Evolutionary conservation across 1,284 basidiomycete genomes (phyloP), one percentile per base, ranked within the genome.

Genomic region (Athelia sp.): DNA sequence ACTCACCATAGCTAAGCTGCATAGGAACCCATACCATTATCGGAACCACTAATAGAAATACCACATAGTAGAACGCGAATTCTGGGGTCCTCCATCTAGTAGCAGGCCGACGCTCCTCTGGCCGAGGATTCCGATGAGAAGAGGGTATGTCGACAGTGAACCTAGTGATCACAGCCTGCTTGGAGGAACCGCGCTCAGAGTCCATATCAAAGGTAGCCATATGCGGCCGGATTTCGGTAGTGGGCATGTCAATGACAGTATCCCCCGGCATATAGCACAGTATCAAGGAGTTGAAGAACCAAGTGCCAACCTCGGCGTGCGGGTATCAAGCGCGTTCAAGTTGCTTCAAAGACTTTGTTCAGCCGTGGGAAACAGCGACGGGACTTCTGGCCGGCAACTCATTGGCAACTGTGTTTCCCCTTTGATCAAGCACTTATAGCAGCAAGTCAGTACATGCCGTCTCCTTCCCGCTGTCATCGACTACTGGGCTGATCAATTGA

Each of bases 11-110:
- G 61, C 93, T 96, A 49, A 97, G 64, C n/a, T 71, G 68, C 23
- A 90, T 74, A 0, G 93, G 92, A 54, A 90, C 76, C 77, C 84
- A 93, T 3, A 81, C 70, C 87, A 98, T 91, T 49, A 84, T 60
- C 0, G 90, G 87, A 10, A 98, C 68, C 13, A 79, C 82, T 18
- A 88, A 47, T 14, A 71, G 63, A 34, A 86, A 82, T 1, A 85
- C 72, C 22, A 84, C 54, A 52, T 76, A 83, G 70, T 98, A 98
- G 47, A 88, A 60, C 52, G 79, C 72, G 71, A 97, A 98, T 66
- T 98, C 96, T 15, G 71, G 66, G 0, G 92, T 90, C 43, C 68
- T 69, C 96, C 95, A 98, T 70, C 89, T 66, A 23, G 82, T 56
- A 2, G 69, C 70, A 4, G 67, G 65, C 42, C 58, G 62, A 19